Evolutionary conservation across 2,329 filamentous ascomycete species (phyloP), one percentile per base, ranked within the genome.

Genomic region (Akanthomyces lecanii): DNA sequence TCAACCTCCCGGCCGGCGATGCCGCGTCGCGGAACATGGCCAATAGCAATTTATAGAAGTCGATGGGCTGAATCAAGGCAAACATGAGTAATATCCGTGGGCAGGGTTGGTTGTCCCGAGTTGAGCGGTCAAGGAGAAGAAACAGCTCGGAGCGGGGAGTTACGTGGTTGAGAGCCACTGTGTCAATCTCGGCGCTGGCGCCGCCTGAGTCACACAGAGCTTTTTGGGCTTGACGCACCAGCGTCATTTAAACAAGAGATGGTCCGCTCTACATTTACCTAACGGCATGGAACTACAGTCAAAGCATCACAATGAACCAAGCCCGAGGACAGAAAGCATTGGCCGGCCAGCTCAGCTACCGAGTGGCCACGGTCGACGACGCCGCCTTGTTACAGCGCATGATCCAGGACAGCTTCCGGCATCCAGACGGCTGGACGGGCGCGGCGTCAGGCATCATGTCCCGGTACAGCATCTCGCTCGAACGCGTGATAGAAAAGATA

Each of bases 401-500:
- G 23, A 23, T 56, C 33, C 21, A 56, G 16, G 53, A 56, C 53
- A 45, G 38, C 53, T 56, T 56, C 53, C 53, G 53, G 7, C 53
- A 45, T n/a, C 38, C 36, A 25, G 53, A 40, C 33, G 18, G 6
- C 33, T 44, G 18, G 53, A 21, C n/a, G 3, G 23, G 40, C 7
- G 53, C 44, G 10, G 8, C 23, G 38, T 2, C 40, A 2, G 16
- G 25, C 23, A 8, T 40, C 53, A 56, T 56, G 53, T 14, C 23
- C 10, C 38, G 44, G 16, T 56, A 42, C 40, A 56, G 21, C 38
- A 11, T 45, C 38, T n/a, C 53, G 23, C 12, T 56, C 11, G 40
- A 56, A 1, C 21, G 38, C 40, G 44, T 56, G 5, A 4, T 1
- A 5, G 53, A 44, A 5, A 56, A 45, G 40, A 18, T 56, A 3